Base-by-base conservation (phyloP, 352 stramenopile species). In the Globisporangium cystogenes region DNA sequence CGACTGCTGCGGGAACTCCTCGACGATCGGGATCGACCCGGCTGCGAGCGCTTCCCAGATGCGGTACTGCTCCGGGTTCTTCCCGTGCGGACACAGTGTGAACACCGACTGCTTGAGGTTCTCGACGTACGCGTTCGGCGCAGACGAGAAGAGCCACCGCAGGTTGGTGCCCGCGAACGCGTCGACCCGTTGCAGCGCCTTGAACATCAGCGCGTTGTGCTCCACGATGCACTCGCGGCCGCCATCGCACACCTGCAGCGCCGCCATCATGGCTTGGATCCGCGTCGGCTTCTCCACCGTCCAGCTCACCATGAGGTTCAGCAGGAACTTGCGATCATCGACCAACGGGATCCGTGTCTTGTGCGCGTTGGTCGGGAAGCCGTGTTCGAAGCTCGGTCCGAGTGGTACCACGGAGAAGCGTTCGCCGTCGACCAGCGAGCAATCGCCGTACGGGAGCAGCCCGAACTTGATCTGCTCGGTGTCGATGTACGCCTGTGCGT, bases 261-360 rank as follows among this genome's bases (percentile, higher is more conserved):
- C 71, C 3, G 70, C 67, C 48, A 86, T 76, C 61, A 79, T 72
- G 0, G 75, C 75, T 46, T 86, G 75, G 26, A 86, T 72, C 0
- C 75, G 70, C 26, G 72, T 86, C 0, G 75, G 75, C 55, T 86
- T 86, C 49, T 78, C 70, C 15, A 77, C 64, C 10, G 75, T 84
- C 72, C 70, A 86, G 59, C 75, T 86, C 47, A 84, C 73, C 68
- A 86, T 82, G 54, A 86, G 57, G 41, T 82, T 86, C 7, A 86
- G 56, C 42, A 86, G 44, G 15, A 70, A 74, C 43, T 65, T 70
- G 18, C 66, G 59, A 4, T 57, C 31, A 1, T n/a, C 14, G 10
- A 69, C 43, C 1, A 18, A 7, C 24, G 66, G 63, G 12, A 69
- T 58, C 16, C 27, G 15, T 4, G 59, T 72, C 16, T 64, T 59